A percentile compares a stretch with the other conserved stretches of the same genome.
Evolutionary conservation across 345 rosid species (phyloP).

Genomic region (Pugionium dolabratum): DNA sequence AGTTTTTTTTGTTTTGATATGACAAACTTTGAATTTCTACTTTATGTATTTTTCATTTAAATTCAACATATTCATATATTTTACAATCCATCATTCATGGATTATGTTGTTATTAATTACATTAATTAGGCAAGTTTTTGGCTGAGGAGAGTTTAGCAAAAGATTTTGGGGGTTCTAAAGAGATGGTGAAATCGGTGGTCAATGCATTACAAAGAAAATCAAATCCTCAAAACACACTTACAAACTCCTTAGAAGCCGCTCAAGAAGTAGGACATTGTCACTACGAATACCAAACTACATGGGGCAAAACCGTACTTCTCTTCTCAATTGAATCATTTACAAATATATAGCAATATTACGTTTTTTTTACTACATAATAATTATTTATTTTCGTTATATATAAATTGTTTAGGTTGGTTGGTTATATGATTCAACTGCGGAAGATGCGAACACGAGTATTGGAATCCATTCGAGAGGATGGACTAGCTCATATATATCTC

Average conservation of each 20-base stretch:
- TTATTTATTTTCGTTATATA: not conserved
- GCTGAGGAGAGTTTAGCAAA: constrained; percentile 21
- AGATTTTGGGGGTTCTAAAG: constrained; percentile 54
- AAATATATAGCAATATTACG: too few relatives aligned
- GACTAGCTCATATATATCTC: constrained; percentile 37
- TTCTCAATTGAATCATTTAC: not conserved
- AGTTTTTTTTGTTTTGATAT: too few relatives aligned
- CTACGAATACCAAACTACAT: constrained; percentile 52
- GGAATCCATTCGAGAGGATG: constrained; percentile 60
- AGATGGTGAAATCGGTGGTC: constrained; percentile 44
- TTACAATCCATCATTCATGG: not conserved
- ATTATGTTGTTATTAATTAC: not conserved
- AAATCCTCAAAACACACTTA: constrained; percentile 8
- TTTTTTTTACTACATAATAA: not conserved
- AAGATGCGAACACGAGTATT: constrained; percentile 59
- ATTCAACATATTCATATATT: not conserved
- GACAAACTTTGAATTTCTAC: too few relatives aligned
- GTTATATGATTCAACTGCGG: constrained; percentile 62
- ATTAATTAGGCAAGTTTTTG: constrained; percentile 29
- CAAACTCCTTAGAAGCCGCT: constrained; percentile 42
- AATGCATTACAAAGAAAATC: constrained; percentile 49
- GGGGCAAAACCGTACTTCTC: constrained; percentile 56
- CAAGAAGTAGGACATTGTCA: constrained; percentile 45
- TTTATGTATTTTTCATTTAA: too few relatives aligned
- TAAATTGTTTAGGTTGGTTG: constrained; percentile 49